phyloP scores from a whole-genome alignment of 202 grass and related monocot genomes.

The Cymbopogon flexuosus region DNA sequence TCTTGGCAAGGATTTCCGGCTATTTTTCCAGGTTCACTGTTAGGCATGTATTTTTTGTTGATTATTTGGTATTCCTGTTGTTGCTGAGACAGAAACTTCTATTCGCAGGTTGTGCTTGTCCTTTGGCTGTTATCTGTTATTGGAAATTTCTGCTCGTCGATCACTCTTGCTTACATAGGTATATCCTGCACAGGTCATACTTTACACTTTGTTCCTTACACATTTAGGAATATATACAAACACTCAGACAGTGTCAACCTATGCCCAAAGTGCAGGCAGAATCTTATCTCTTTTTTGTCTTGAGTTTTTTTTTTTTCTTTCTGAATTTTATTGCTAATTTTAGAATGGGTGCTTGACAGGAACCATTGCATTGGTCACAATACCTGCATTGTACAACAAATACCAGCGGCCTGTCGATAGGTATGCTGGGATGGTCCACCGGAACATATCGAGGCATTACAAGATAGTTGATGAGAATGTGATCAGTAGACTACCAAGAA shows the following conservation, averaged over 20 bases:
- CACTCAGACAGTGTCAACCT: neutral
- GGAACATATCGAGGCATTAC: constrained; percentile 86
- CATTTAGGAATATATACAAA: neutral
- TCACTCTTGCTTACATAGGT: constrained; percentile 92
- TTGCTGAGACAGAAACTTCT: constrained; percentile 27
- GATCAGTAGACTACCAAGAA: constrained; percentile 67
- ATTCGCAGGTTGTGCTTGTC: constrained; percentile 59
- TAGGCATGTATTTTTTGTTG: constrained; percentile 16
- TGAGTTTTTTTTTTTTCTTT: neutral
- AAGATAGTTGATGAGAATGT: constrained; percentile 91
- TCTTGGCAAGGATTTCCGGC: constrained; percentile 82
- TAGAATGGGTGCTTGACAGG: constrained; percentile 37
- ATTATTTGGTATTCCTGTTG: constrained; percentile 14
- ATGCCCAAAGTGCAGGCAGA: neutral
- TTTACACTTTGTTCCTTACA: neutral
- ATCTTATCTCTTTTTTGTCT: neutral
- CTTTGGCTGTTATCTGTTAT: constrained; percentile 85
- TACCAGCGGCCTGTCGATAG: constrained; percentile 57
- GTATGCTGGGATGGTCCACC: constrained; percentile 58
- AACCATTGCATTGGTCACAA: constrained; percentile 64
- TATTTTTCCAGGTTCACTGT: constrained; percentile 71
- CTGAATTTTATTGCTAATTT: constrained; percentile 27
- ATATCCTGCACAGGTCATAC: constrained; percentile 28
- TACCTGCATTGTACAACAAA: constrained; percentile 85
- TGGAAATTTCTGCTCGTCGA: constrained; percentile 83